These are phyloP conservation scores for Plasmodium berghei DNA, from an alignment of 169 alveolate species.

Conservation along the genomic window DNA sequence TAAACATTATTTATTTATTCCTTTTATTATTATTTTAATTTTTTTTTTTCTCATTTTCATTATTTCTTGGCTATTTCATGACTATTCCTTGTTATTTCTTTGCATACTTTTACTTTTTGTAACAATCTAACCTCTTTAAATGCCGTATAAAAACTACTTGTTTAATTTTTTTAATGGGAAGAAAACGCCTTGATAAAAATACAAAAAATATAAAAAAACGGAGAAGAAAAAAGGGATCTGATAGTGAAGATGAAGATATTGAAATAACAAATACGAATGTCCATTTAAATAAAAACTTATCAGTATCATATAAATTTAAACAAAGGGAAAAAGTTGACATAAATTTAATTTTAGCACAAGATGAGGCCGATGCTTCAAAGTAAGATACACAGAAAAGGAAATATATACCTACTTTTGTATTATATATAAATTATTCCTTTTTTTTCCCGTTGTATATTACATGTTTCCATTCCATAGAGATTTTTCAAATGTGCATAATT, in stretches of 20 bases:
- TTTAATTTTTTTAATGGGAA: slow-evolving; percentile 50
- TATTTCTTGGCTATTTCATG: too few relatives aligned
- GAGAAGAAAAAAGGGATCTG: slow-evolving; percentile 68
- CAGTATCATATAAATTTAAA: slow-evolving; percentile 66
- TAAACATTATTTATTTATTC: too few relatives aligned
- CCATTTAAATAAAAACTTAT: slow-evolving; percentile 40
- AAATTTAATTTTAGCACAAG: slow-evolving; percentile 82
- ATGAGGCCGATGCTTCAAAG: slow-evolving; percentile 84
- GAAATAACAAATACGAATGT: slow-evolving; percentile 51
- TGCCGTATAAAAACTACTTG: too few relatives aligned
- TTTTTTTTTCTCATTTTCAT: too few relatives aligned
- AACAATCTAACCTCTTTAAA: too few relatives aligned
- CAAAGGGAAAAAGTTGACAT: slow-evolving; percentile 83
- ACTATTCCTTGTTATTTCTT: too few relatives aligned
- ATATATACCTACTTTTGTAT: not conserved
- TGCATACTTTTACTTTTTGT: too few relatives aligned
- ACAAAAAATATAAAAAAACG: slow-evolving; percentile 42
- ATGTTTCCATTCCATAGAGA: too few relatives aligned
- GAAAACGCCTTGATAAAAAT: slow-evolving; percentile 56
- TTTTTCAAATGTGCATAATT: too few relatives aligned
- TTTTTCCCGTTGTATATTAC: too few relatives aligned
- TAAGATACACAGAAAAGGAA: slow-evolving; percentile 17
- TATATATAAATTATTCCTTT: not conserved
- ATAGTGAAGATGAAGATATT: slow-evolving; percentile 65
- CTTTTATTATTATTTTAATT: too few relatives aligned